Percentiles rank a stretch among this genome's conserved stretches.
These are phyloP conservation scores for Hura crepitans DNA, from an alignment of 441 rosid genomes.

Conservation along the genomic window DNA sequence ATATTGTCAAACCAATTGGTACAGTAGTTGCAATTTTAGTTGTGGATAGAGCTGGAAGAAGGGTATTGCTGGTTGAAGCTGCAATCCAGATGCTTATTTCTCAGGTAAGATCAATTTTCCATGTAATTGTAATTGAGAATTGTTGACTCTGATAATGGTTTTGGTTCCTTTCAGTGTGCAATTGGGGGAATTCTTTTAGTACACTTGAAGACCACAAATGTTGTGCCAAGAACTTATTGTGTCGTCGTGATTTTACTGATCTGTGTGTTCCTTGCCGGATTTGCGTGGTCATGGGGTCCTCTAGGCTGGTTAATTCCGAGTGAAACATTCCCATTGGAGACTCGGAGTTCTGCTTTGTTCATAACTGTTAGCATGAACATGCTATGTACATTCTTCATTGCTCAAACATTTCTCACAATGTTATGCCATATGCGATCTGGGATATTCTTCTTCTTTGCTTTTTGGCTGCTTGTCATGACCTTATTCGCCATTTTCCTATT, in stretches of 20 bases:
- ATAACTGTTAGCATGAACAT: conserved; percentile 59
- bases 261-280: conserved; percentile 52
- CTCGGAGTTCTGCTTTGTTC: conserved; percentile 52
- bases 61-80: conserved; percentile 40
- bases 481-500: conserved; percentile 27
- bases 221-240: conserved; percentile 24
- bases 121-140: background rate
- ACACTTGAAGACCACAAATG: conserved; percentile 35
- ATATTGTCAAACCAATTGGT: conserved; percentile 42
- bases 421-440: conserved; percentile 44
- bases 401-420: conserved; percentile 69
- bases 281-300: conserved; percentile 96
- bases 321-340: conserved; percentile 60
- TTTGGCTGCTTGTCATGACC: conserved; percentile 40
- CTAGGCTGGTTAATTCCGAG: conserved; percentile 74
- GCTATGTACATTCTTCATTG: conserved; percentile 58
- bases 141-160: background rate
- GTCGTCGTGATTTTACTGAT: conserved; percentile 41
- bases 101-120: conserved; percentile 36
- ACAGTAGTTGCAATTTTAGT: conserved; percentile 38
- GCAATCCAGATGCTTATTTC: conserved; percentile 43
- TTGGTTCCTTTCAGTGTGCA: conserved; percentile 26
- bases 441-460: conserved; percentile 59
- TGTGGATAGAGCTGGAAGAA: conserved; percentile 58
- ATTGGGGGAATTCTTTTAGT: conserved; percentile 39